These are phyloP conservation scores for Russula foetens DNA, from an alignment of 768 basidiomycete genomes.

Conservation along the genomic window DNA sequence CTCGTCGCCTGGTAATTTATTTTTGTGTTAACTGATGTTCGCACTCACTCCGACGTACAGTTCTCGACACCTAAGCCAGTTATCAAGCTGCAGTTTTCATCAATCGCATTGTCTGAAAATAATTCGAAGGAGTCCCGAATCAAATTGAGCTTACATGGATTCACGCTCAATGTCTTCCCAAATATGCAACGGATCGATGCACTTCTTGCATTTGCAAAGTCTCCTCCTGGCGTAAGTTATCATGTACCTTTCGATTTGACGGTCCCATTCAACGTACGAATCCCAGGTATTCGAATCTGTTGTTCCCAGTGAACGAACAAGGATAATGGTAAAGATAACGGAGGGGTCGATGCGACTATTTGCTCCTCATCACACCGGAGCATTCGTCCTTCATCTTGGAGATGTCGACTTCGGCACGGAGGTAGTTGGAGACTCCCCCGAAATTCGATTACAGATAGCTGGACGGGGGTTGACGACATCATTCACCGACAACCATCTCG, in stretches of 20 bases:
- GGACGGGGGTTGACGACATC: constrained; percentile 44
- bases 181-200: constrained; percentile 58
- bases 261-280: background rate
- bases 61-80: constrained; percentile 36
- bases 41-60: constrained; percentile 16
- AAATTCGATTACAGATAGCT: constrained; percentile 42
- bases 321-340: constrained; percentile 50
- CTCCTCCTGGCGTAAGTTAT: constrained; percentile 77
- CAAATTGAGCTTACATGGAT: constrained; percentile 51
- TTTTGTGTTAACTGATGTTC: background rate
- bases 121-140: constrained; percentile 73
- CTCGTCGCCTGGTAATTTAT: constrained; percentile 48
- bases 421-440: constrained; percentile 56
- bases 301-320: constrained; percentile 81
- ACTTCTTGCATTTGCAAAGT: constrained; percentile 56
- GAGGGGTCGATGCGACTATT: constrained; percentile 61
- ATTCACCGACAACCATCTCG: constrained; percentile 44
- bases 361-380: constrained; percentile 52
- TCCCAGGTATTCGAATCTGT: constrained; percentile 85
- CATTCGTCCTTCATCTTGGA: constrained; percentile 57
- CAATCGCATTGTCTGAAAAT: constrained; percentile 49
- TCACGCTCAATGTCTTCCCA: constrained; percentile 54
- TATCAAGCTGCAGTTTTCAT: constrained; percentile 59
- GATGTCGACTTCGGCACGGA: constrained; percentile 65
- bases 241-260: background rate